Percentiles rank a stretch among this genome's conserved stretches.
phyloP scores from a whole-genome alignment of 352 stramenopile genomes.

The Phytophthora kernoviae region DNA sequence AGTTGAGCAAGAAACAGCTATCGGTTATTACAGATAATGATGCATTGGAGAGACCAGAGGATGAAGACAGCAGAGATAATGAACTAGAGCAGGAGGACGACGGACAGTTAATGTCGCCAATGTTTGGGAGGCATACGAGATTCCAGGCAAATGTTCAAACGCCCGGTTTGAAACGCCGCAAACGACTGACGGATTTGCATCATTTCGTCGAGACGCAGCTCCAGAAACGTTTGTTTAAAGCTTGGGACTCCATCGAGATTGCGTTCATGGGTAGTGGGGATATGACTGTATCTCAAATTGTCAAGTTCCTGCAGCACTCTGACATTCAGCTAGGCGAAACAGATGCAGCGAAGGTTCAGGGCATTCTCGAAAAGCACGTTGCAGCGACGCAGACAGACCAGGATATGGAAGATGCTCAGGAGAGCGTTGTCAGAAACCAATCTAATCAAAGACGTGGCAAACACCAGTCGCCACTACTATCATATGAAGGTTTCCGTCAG shows the following conservation, averaged over 20 bases:
- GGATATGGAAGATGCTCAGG: slow-evolving; percentile 3
- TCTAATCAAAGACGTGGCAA: slow-evolving; percentile 12
- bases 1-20: slow-evolving; percentile 1
- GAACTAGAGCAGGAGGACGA: slow-evolving; percentile 24
- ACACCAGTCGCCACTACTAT: slow-evolving; percentile 37
- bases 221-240: slow-evolving; percentile 68
- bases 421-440: background rate
- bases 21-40: slow-evolving; percentile 7
- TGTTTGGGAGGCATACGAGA: slow-evolving; percentile 9
- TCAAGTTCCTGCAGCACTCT: slow-evolving; percentile 75
- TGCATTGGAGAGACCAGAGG: slow-evolving; percentile 15
- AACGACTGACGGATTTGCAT: slow-evolving; percentile 66
- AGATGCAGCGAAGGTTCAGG: slow-evolving; percentile 62
- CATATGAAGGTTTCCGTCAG: slow-evolving; percentile 65
- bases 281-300: slow-evolving; percentile 66
- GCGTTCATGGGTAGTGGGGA: slow-evolving; percentile 67
- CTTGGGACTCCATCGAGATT: slow-evolving; percentile 78
- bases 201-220: slow-evolving; percentile 68
- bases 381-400: slow-evolving; percentile 15
- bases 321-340: slow-evolving; percentile 63
- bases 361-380: slow-evolving; percentile 63
- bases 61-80: slow-evolving; percentile 15
- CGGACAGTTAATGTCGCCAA: slow-evolving; percentile 4
- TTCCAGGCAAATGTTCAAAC: slow-evolving; percentile 22
- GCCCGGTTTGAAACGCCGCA: slow-evolving; percentile 55